Evolutionary conservation across 768 basidiomycete genomes (phyloP).

Genomic region (Xerocomellus amylosporus): DNA sequence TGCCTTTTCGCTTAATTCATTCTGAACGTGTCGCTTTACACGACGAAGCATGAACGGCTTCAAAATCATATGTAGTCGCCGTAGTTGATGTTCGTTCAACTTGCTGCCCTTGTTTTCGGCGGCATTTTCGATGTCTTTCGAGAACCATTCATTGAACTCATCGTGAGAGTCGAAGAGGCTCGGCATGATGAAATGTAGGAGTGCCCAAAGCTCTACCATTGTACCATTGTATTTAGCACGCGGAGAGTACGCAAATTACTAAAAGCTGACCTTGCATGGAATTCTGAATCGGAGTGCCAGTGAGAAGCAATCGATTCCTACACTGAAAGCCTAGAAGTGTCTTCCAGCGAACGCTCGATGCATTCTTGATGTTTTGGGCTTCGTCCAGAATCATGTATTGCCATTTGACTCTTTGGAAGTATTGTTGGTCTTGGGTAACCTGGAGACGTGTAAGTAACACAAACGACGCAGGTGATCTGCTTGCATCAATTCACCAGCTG

Average conservation of each 20-base stretch:
- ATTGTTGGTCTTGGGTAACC: constrained; percentile 96
- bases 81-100: constrained; percentile 91
- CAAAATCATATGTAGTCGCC: constrained; percentile 95
- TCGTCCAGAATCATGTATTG: constrained; percentile 99
- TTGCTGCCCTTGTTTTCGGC: constrained; percentile 88
- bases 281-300: constrained; percentile 98
- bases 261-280: constrained; percentile 87
- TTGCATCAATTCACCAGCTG: constrained; percentile 63
- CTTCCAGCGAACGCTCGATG: constrained; percentile 95
- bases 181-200: constrained; percentile 99
- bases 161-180: constrained; percentile 98
- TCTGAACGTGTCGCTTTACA: constrained; percentile 98
- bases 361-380: constrained; percentile 99
- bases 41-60: constrained; percentile 99
- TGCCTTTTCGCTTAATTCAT: constrained; percentile 98
- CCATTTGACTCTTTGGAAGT: constrained; percentile 97
- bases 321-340: constrained; percentile 94
- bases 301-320: constrained; percentile 89
- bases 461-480: not conserved
- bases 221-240: constrained; percentile 1
- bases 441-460: constrained; percentile 29
- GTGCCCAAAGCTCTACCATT: constrained; percentile 86
- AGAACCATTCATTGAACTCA: constrained; percentile 99
- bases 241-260: not conserved
- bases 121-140: constrained; percentile 97